Evolutionary conservation across 2,329 filamentous ascomycete genomes (phyloP).

Genomic region (Colletotrichum cuscutae): DNA sequence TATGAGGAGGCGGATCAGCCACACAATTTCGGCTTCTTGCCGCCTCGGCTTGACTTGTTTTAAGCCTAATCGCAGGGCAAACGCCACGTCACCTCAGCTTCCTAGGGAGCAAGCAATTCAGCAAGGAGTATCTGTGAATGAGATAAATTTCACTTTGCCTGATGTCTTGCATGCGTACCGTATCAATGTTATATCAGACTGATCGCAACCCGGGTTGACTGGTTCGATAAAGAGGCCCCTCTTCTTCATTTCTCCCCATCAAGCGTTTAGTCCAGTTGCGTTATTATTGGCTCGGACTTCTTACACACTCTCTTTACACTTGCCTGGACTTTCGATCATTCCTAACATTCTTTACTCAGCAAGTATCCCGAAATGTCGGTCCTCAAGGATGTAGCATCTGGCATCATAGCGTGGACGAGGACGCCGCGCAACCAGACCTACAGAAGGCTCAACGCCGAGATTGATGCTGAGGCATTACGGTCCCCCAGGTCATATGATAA

Average conservation of each 20-base stretch:
- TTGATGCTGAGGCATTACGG: not conserved
- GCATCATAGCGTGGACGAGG: not conserved
- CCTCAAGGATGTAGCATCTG: not conserved
- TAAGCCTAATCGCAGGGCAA: slow-evolving; percentile 1
- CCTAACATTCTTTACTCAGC: not conserved
- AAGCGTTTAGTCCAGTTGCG: too few species aligned
- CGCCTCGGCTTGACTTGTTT: not conserved
- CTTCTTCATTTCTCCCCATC: not conserved
- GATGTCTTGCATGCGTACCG: not conserved
- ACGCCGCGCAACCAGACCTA: not conserved
- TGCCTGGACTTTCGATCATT: not conserved
- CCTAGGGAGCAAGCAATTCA: not conserved
- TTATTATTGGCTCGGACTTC: too few species aligned
- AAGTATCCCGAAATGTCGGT: not conserved
- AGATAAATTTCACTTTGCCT: not conserved
- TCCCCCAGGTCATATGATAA: not conserved
- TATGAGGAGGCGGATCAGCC: not conserved
- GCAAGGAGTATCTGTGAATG: not conserved
- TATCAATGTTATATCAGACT: not conserved
- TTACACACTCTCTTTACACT: not conserved
- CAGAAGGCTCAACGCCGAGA: slow-evolving; percentile 4
- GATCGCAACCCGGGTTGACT: too few species aligned
- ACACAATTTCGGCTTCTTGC: not conserved
- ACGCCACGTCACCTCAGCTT: not conserved
- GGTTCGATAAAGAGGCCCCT: not conserved